Conservation (phyloP, 2,329 filamentous ascomycete species). For the Lasiodiplodia citricola region DNA sequence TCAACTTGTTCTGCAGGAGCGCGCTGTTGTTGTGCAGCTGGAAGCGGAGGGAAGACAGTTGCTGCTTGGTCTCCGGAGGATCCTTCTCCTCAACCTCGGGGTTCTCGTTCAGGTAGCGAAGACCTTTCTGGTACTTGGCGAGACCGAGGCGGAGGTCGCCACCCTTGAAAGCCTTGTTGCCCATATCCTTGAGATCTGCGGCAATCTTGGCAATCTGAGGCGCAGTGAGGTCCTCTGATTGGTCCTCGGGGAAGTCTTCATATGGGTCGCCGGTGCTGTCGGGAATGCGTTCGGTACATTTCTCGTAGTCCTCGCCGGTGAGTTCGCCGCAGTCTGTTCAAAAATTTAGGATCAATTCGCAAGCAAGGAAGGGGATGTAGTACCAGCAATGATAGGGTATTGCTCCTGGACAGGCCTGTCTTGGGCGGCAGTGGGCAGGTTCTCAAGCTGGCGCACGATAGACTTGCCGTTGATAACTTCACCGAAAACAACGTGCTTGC, state of each 20-base stretch:
- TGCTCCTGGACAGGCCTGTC: slow-evolving; percentile 77
- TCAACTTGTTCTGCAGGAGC: slow-evolving; percentile 81
- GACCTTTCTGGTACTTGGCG: slow-evolving; percentile 91
- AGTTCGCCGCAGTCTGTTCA: slow-evolving; percentile 81
- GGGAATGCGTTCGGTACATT: slow-evolving; percentile 69
- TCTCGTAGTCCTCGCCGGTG: slow-evolving; percentile 69
- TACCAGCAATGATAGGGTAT: slow-evolving; percentile 66
- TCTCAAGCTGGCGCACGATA: slow-evolving; percentile 87
- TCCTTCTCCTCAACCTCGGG: slow-evolving; percentile 72
- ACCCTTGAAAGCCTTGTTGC: slow-evolving; percentile 89
- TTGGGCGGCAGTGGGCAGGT: slow-evolving; percentile 71
- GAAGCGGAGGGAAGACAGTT: slow-evolving; percentile 78
- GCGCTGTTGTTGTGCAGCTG: slow-evolving; percentile 88
- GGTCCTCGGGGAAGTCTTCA: slow-evolving; percentile 95
- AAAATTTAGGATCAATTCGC: slow-evolving; percentile 10
- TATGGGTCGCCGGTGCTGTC: slow-evolving; percentile 88
- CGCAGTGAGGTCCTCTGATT: slow-evolving; percentile 68
- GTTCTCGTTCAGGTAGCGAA: slow-evolving; percentile 88
- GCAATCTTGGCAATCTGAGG: slow-evolving; percentile 78
- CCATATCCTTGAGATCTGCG: slow-evolving; percentile 84
- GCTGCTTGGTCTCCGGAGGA: slow-evolving; percentile 56
- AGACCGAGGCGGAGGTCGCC: slow-evolving; percentile 73
- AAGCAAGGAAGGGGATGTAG: slow-evolving; percentile 22
- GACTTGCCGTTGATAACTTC: slow-evolving; percentile 94
- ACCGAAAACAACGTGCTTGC: slow-evolving; percentile 97